Evolutionary conservation across 345 rosid species (phyloP), one percentile per base, ranked within the genome.

Genomic region (Euclidium syriacum): DNA sequence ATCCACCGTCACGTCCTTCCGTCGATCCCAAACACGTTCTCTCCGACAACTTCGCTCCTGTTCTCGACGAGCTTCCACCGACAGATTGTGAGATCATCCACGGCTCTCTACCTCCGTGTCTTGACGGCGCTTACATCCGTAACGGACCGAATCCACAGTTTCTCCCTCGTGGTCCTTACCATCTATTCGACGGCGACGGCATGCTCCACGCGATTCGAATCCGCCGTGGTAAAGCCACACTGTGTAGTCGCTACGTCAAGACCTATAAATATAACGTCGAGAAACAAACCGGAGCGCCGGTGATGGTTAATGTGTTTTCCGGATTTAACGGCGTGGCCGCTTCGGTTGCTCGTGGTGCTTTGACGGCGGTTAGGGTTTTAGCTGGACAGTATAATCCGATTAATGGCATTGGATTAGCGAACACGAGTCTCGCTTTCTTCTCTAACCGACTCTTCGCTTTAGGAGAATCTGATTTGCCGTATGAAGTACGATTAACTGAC

Each of bases 151-250:
- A 73, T 3, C 77, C 77, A 5, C 77, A 73, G 66, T 73, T 62
- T 24, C 73, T 73, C 11, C 77, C 77, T 27, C 73, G 77, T 26
- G 77, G 77, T 29, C 77, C 77, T 35, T 73, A 68, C 54, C 77
- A 73, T 10, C 61, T 73, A 1, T 73, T 73, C 3, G 77, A 73
- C 55, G 77, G 77, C 1, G 77, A 73, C 36, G 77, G 77, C 35
- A 73, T 73, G 77, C 73, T 73, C 9, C 77, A 73, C 62, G 73
- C 73, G 2, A 68, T 73, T 5, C 66, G 70, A 0, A 73, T 73
- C 52, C 59, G 4, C 4, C 7, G 15, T 5, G 77, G 77, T 46
- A 64, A 57, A 62, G 70, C 77, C 12, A 73, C 77, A 0, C 52
- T 73, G 3, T 68, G 73, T 40, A 73, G 77, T 36, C 41, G 77